phyloP scores from a whole-genome alignment of 2,329 filamentous ascomycete genomes.

The Ciborinia camelliae region DNA sequence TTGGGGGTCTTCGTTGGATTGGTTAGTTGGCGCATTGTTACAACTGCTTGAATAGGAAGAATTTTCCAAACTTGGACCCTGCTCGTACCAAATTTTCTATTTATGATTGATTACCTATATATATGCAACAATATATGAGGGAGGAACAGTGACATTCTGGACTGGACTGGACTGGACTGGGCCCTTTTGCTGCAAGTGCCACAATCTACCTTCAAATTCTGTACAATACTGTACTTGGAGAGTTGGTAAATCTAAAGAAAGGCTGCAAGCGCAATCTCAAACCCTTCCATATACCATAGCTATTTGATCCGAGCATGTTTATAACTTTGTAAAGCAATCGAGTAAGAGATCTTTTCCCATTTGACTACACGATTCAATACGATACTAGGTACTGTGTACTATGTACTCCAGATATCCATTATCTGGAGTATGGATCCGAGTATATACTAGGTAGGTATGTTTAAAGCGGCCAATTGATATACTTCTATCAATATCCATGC shows the following conservation, averaged over 20 bases:
- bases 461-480: too few relatives aligned
- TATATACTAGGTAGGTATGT: too few relatives aligned
- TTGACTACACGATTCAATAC: background rate
- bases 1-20: background rate
- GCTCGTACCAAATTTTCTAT: background rate
- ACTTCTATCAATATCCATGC: too few relatives aligned
- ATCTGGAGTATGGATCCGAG: too few relatives aligned
- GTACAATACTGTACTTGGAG: background rate
- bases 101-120: background rate
- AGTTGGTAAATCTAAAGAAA: background rate
- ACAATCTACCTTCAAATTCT: too few relatives aligned
- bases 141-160: background rate
- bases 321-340: too few relatives aligned
- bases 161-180: background rate
- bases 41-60: background rate
- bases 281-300: too few relatives aligned
- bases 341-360: background rate
- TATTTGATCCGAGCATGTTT: background rate
- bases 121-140: background rate
- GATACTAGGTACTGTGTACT: too few relatives aligned
- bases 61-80: background rate
- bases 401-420: too few relatives aligned
- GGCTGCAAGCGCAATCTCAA: constrained; percentile 7
- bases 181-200: background rate
- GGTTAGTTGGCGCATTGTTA: background rate